Base-by-base conservation (phyloP, 352 stramenopile species). In the Phytophthora chlamydospora region DNA sequence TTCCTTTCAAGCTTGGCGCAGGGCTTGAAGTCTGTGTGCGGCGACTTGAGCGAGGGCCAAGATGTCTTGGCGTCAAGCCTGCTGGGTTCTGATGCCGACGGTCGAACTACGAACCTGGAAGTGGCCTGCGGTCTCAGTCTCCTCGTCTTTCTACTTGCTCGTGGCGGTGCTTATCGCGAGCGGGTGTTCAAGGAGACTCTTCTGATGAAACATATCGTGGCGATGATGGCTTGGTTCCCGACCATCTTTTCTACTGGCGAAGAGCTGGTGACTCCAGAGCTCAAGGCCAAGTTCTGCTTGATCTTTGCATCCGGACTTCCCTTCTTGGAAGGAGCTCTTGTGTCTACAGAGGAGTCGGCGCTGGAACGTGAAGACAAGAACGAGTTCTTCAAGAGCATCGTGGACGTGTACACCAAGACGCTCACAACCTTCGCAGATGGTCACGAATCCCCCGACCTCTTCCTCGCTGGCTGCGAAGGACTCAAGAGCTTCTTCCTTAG, bases 81-180 rank as follows among this genome's bases (percentile, higher is more conserved):
- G 19, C 46, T 76, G 29, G 44, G 32, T 38, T 27, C 41, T 6
- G 52, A 66, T 29, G 33, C 19, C 6, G 63, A 87, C 9, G 58
- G 53, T 13, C 46, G 46, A 24, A 62, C 57, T 17, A 72, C 56
- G 6, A 79, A 79, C 19, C 47, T 89, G 24, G 73, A 88, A n/a
- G 33, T 89, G 7, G 64, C 68, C 1, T 87, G 75, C 40, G 68
- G 73, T 8, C 76, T 89, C 24, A 79, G 75, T 19, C 68, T 75
- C 11, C 64, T 92, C 34, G 66, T 90, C 9, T 85, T 88, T 31
- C 58, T 73, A 7, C 55, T 92, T 13, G 54, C 71, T 0, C 76
- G 68, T 36, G 50, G 58, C 5, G 58, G 73, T 14, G 50, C 40
- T 3, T 80, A 75, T 45, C 68, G 79, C 19, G 69, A 88, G 29